Evolutionary conservation across 306 rosid genomes (phyloP).

Genomic region (Glycyrrhiza uralensis): DNA sequence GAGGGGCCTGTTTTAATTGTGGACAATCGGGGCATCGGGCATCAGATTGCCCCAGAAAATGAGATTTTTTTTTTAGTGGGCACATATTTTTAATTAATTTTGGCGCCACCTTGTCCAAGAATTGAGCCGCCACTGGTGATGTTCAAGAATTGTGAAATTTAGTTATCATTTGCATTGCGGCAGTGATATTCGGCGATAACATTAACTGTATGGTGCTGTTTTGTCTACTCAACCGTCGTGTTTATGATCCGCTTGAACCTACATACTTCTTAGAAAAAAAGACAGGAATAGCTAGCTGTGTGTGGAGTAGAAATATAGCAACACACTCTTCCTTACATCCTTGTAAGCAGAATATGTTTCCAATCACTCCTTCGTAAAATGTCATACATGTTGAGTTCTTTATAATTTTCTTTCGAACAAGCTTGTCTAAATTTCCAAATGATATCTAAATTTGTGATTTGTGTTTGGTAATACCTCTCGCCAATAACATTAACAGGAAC

Average conservation of each 20-base stretch:
- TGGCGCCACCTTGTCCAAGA: neutral
- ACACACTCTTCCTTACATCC: too few species aligned
- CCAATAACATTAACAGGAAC: neutral
- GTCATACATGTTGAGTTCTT: neutral
- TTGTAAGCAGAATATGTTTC: neutral
- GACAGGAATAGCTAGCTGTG: neutral
- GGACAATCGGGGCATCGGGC: constrained; percentile 80
- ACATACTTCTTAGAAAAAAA: neutral
- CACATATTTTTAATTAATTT: neutral
- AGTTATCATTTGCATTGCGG: neutral
- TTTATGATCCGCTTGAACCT: constrained; percentile 5
- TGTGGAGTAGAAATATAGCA: too few species aligned
- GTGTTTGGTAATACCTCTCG: neutral
- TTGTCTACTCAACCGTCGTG: constrained; percentile 8
- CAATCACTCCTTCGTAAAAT: neutral
- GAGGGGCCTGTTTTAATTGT: constrained; percentile 81
- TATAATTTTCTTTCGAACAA: neutral
- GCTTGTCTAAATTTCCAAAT: neutral
- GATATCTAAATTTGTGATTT: neutral
- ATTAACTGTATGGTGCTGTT: neutral
- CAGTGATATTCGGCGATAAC: constrained; percentile 17
- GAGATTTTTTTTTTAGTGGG: constrained; percentile 20
- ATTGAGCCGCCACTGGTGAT: constrained; percentile 26
- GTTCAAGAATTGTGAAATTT: constrained; percentile 16
- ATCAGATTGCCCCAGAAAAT: constrained; percentile 60